Evolutionary conservation across 306 rosid species (phyloP), one percentile per base, ranked within the genome.

Genomic region (Citrullus colocynthis): DNA sequence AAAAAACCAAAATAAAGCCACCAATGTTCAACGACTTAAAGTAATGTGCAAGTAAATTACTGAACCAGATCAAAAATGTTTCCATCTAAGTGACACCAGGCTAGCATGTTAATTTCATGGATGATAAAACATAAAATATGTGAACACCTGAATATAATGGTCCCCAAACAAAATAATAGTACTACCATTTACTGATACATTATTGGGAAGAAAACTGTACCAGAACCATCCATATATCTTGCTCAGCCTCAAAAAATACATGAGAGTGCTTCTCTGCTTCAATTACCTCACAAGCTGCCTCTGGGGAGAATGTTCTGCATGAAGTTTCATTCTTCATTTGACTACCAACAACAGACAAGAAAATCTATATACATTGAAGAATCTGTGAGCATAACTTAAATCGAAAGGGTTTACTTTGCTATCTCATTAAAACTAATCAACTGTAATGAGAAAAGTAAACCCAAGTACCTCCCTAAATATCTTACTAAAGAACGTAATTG

Each of bases 181-280:
- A 44, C 57, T 5, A 28, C 56, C 34, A 70, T 70, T 21, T 70
- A 41, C 20, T 3, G 56, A 70, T 44, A 70, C 16, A 70, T 24
- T 44, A 13, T 21, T 70, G 44, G 6, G 56, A 70, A 21, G 37
- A 44, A 44, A 45, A 44, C 57, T 42, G 24, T 55, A 92, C 99
- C 97, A 95, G 88, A 60, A 92, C 88, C 85, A 95, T 91, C 99
- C 99, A 96, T 42, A 96, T 92, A 85, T 96, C 98, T 1, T 93
- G 90, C 78, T 96, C 99, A 8, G 96, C 85, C 90, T 96, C 93
- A 56, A 75, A 78, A 77, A 96, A 96, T 3, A 96, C 88, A 64
- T 96, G 98, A 34, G 93, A 91, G 63, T 96, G 97, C 59, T 81
- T 83, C 76, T 96, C 96, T 4, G 99, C 98, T 71, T 96, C 93